Evolutionary conservation across 139 green algal species (phyloP), one percentile per base, ranked within the genome.

Genomic region (Tetraselmis chui): DNA sequence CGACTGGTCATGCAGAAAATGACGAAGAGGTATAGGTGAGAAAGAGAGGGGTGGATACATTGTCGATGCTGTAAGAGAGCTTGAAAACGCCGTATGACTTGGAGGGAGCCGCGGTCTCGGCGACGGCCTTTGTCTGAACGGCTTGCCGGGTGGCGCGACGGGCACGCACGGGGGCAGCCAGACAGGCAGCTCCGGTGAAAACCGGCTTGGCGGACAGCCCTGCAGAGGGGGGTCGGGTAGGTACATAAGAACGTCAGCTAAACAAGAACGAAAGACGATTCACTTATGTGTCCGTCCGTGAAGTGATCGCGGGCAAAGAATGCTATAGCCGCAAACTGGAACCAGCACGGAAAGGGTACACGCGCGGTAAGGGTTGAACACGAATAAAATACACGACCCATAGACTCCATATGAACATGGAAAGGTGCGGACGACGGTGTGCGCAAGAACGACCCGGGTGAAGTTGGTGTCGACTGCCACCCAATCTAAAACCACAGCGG

Each of bases 81-180:
- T 45, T 83, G 77, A 88, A 88, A 23, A 88, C 78, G 67, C 82
- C 82, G 27, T 86, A 88, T 59, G 74, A 31, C 30, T 58, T 82
- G 25, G 59, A 77, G 24, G 30, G 59, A 1, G 67, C 76, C 1
- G 82, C 30, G 2, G 82, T 74, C 32, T 32, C 75, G 2, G 23
- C 25, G 2, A 28, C 28, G 67, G 75, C 29, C 5, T 29, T 11
- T 5, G 45, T 67, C 45, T 67, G 45, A 25, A 18, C 18, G 11
- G 45, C 45, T 5, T 67, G 5, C 11, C 45, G 45, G 11, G 45
- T 18, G 45, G 45, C 45, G 45, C 45, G 45, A 5, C 18, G 5
- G 45, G 45, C 45, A 5, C 18, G 45, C 45, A 67, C 11, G 11
- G 45, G 45, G 11, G 45, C 45, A 18, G 45, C 45, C 11, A 67